Evolutionary conservation across 2,329 filamentous ascomycete species (phyloP), one percentile per base, ranked within the genome.

Genomic region (Xylariaceae sp.): DNA sequence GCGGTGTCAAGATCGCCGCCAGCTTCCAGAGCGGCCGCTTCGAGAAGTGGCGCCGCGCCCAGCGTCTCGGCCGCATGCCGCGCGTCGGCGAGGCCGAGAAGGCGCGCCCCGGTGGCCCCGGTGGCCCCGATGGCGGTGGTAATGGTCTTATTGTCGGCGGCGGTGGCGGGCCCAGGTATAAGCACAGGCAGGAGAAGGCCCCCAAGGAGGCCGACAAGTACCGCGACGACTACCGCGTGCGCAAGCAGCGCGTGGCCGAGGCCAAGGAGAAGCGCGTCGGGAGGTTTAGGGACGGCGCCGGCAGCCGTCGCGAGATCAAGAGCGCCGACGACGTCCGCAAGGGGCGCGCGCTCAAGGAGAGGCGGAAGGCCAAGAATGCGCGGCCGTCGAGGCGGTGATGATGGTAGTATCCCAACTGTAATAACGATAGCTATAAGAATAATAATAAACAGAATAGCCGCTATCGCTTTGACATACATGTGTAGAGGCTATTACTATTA

Each of bases 131-230:
- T 23, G 81, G 81, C 4, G 69, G 68, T 6, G 71, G 73, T 10
- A 52, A 67, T 7, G 54, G n/a, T n/a, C n/a, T n/a, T n/a, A n/a
- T n/a, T n/a, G n/a, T 37, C 52, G 67, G 65, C 40, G 70, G 70
- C 48, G 74, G 73, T 23, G 73, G 72, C 26, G 81, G 81, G 2
- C 82, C 79, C 53, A 81, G 87, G 60, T 96, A 89, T 79, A 90
- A 89, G 79, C 95, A 99, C 78, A 93, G 89, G 75, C 85, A 88
- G 74, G 88, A 95, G 71, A 87, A 84, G 76, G 92, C 92, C 54
- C 95, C 96, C 61, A 98, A 97, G 81, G 86, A 91, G 67, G 92
- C 95, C 7, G 95, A 99, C 79, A 93, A 90, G 77, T 93, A 84
- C 74, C 84, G 95, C 59, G 92, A 93, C 73, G 93, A 99, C 75